Evolutionary conservation across 345 rosid genomes (phyloP), one percentile per base, ranked within the genome.

Genomic region (Xanthoceras sorbifolium): DNA sequence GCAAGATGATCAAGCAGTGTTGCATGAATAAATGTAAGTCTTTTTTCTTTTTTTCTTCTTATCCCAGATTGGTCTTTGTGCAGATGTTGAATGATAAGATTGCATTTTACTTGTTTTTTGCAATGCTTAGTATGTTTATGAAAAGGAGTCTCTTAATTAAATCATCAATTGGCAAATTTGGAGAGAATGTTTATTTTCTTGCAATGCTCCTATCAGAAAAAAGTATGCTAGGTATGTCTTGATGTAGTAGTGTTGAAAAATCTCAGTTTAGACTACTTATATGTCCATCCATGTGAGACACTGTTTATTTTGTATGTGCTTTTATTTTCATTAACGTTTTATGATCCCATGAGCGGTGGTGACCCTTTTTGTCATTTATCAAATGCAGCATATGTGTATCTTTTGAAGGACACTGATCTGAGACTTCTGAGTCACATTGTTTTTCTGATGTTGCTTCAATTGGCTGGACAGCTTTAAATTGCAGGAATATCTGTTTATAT

Each of bases 21-120:
- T 96, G 97, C 89, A 92, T 85, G 93, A 92, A 91, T 84, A 92
- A 86, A 87, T 92, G 99, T 91, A 89, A 87, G 93, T 80, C 64
- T 26, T 65, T 72, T 32, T 70, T 2, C 44, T 65, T 38, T 9
- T 22, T 67, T 67, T 14, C 67, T 28, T 64, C 6, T 50, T 64
- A 54, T 28, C n/a, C 14, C 31, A 31, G 50, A 69, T 15, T 36
- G n/a, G 62, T 22, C 18, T 67, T 62, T 73, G 15, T 26, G 38
- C 64, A 22, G 40, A 73, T 50, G 50, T 54, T 52, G 50, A 70
- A 46, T 25, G 71, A 29, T 60, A 22, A 66, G 3, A 8, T 61
- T 81, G 59, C 48, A 5, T 34, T 64, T 76, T 67, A 29, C 25
- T 22, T 57, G 48, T 14, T 57, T 32, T 3, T 28, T 29, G 52